Conservation (phyloP, 176 grass and related monocot genomes). For the Chrysopogon serrulatus region DNA sequence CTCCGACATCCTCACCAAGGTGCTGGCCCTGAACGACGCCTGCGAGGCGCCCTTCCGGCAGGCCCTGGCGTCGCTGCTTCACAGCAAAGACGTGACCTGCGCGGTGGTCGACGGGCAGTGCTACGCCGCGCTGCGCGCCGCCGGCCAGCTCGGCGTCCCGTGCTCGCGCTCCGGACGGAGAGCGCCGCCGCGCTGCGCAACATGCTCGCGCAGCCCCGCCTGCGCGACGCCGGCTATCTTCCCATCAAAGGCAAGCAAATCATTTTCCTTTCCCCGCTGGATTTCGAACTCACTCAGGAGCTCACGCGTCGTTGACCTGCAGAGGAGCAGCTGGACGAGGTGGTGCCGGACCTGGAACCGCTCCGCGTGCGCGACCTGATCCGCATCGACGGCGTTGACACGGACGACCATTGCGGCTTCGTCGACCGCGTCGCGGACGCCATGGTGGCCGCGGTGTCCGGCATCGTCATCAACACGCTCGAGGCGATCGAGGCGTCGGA, state of each 20-base stretch:
- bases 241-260: background rate
- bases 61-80: background rate
- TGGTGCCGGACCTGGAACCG: background rate
- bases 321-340: background rate
- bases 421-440: background rate
- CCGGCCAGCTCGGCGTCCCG: background rate
- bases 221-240: background rate
- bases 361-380: slow-evolving; percentile 16
- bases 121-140: background rate
- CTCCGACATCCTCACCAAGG: background rate
- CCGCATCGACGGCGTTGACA: background rate
- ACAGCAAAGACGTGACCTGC: background rate
- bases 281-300: too few relatives aligned
- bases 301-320: background rate
- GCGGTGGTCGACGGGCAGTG: slow-evolving; percentile 1
- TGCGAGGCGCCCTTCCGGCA: background rate
- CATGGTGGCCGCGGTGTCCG: background rate
- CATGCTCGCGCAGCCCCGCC: background rate
- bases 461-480: slow-evolving; percentile 25
- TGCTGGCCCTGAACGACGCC: background rate
- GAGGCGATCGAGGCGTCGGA: background rate
- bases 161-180: background rate
- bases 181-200: background rate
- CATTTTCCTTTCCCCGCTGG: too few relatives aligned
- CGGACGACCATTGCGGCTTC: background rate